Evolutionary conservation across 164 flowering plant species (phyloP).

Genomic region (Litsea cubeba): DNA sequence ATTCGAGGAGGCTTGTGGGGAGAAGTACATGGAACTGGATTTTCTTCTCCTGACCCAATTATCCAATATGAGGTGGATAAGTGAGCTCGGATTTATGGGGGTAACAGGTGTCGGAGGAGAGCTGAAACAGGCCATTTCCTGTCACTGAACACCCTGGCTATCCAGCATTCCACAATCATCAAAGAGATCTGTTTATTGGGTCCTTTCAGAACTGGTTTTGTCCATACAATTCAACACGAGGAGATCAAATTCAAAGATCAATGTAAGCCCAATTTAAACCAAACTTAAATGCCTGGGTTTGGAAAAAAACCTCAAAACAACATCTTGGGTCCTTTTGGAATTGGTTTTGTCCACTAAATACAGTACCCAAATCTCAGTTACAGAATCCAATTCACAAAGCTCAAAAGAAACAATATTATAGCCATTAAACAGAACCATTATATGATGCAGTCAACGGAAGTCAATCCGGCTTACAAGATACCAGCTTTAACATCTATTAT

Average conservation of each 20-base stretch:
- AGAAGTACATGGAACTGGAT: slow-evolving; percentile 29
- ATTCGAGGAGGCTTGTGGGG: background rate
- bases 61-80: slow-evolving; percentile 83
- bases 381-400: too few relatives aligned
- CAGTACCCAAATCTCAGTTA: too few relatives aligned
- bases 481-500: too few relatives aligned
- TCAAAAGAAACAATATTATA: too few relatives aligned
- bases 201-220: slow-evolving; percentile 5
- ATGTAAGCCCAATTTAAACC: background rate
- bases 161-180: slow-evolving; percentile 70
- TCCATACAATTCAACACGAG: background rate
- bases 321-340: too few relatives aligned
- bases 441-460: too few relatives aligned
- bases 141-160: slow-evolving; percentile 61
- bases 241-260: background rate
- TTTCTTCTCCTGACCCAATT: slow-evolving; percentile 71
- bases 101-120: slow-evolving; percentile 69
- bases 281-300: background rate
- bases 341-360: too few relatives aligned
- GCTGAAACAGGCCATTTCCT: slow-evolving; percentile 82
- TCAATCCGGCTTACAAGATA: too few relatives aligned
- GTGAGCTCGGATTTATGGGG: slow-evolving; percentile 85
- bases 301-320: too few relatives aligned
- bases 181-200: slow-evolving; percentile 59
- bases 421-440: too few relatives aligned